A percentile compares a stretch with the other conserved stretches of the same genome.
phyloP scores from a whole-genome alignment of 164 flowering plant genomes.

The Stephania cephalantha region DNA sequence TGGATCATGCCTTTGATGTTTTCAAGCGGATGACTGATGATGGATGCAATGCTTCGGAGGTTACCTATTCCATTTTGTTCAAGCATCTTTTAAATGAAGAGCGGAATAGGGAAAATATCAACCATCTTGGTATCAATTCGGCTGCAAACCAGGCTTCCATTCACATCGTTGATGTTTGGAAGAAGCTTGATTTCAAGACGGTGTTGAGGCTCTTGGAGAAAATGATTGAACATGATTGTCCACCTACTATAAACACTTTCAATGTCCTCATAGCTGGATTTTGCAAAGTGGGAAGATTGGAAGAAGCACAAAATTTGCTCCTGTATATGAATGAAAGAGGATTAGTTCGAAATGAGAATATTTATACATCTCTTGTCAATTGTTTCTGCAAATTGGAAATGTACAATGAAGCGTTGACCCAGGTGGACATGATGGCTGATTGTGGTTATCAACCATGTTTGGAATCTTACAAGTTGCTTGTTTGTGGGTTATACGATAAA shows the following conservation, averaged over 20 bases:
- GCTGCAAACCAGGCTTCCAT: constrained; percentile 12
- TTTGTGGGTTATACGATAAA: constrained; percentile 56
- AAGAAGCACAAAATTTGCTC: constrained; percentile 46
- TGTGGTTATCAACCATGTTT: constrained; percentile 41
- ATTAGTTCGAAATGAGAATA: constrained; percentile 47
- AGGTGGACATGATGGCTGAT: constrained; percentile 41
- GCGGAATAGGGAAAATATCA: constrained; percentile 12
- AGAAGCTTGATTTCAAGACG: constrained; percentile 38
- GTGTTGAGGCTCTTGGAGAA: constrained; percentile 34
- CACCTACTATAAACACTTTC: constrained; percentile 38
- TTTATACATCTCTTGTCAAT: constrained; percentile 40
- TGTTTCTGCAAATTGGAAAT: constrained; percentile 50
- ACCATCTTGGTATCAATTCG: constrained; percentile 11
- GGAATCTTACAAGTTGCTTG: constrained; percentile 49
- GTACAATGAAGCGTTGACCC: constrained; percentile 42
- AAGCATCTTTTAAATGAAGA: constrained; percentile 42
- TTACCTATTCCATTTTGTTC: constrained; percentile 44
- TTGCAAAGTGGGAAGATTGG: constrained; percentile 48
- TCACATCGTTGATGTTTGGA: constrained; percentile 50
- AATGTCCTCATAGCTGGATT: constrained; percentile 47
- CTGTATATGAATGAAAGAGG: constrained; percentile 43
- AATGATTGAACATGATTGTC: constrained; percentile 45
- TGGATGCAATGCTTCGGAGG: constrained; percentile 52
- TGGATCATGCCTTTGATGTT: constrained; percentile 41
- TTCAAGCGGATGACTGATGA: constrained; percentile 55